Evolutionary conservation across 106 monocot species (phyloP), one percentile per base, ranked within the genome.

Genomic region (Acorus calamus): DNA sequence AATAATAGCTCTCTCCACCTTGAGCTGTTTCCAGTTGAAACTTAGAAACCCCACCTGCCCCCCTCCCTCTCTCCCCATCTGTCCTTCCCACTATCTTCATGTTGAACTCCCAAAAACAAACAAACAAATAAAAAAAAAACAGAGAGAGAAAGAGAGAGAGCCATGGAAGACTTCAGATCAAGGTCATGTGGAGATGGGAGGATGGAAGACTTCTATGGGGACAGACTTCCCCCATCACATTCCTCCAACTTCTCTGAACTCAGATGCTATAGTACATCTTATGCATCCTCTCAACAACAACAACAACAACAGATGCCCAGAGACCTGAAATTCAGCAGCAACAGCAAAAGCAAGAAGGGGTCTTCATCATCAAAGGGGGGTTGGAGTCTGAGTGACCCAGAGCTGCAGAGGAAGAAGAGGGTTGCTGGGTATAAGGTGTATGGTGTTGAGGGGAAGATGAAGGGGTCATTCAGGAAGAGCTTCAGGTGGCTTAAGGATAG

Each of bases 321-420:
- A 42, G 48, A 46, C 4, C 28, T 43, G 8, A 52, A 66, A 44
- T 6, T 55, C 4, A 48, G 28, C 7, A 8, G 46, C 3, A 59
- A 60, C 44, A 6, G 46, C 48, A 72, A 80, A 62, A 12, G 60
- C 12, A 70, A 73, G 60, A 88, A 81, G 56, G 72, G 55, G 12
- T 81, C 63, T 3, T 49, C 74, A 3, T 70, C 71, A 4, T 61
- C 28, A n/a, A 63, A 43, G 50, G 65, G 53, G 3, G 74, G 77
- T 65, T 77, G 79, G 71, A 43, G 67, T 9, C 49, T 88, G 5
- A 73, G 66, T 47, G 87, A 88, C 50, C 87, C 87, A 0, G 87
- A 88, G 83, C 50, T 83, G 60, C 87, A 88, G 78, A 75, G 87
- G 64, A 83, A 81, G 80, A 78, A 78, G 70, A 80, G 87, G 73